Evolutionary conservation across 2,329 filamentous ascomycete species (phyloP).

Genomic region (Colletotrichum caudatum): DNA sequence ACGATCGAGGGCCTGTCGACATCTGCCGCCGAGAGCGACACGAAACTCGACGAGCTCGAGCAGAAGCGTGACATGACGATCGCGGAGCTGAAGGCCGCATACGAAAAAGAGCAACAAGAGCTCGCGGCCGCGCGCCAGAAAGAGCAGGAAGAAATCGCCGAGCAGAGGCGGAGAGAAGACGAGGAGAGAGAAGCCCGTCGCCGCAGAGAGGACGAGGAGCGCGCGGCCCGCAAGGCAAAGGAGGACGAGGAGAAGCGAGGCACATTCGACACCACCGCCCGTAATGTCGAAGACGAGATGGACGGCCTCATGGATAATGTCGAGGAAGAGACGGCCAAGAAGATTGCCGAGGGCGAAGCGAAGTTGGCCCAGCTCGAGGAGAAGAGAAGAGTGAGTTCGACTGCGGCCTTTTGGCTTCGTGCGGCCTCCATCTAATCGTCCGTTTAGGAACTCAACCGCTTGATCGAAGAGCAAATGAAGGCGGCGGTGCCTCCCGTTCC

Average conservation of each 20-base stretch:
- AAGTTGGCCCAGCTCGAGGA: constrained; percentile 51
- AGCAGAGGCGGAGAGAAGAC: constrained; percentile 55
- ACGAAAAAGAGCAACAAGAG: constrained; percentile 49
- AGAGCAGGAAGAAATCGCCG: constrained; percentile 50
- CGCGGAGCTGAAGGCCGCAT: constrained; percentile 48
- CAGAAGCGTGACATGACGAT: constrained; percentile 52
- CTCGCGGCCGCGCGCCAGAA: constrained; percentile 47
- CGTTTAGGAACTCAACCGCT: constrained; percentile 56
- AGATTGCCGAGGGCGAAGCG: constrained; percentile 49
- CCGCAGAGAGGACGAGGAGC: constrained; percentile 53
- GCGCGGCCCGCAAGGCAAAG: constrained; percentile 44
- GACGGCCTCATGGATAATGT: constrained; percentile 51
- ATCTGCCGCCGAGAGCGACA: constrained; percentile 48
- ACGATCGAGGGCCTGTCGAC: constrained; percentile 52
- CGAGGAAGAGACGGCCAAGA: constrained; percentile 49
- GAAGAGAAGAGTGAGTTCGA: constrained; percentile 46
- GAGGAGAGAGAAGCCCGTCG: constrained; percentile 55
- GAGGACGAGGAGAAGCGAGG: constrained; percentile 50
- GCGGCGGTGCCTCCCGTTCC: constrained; percentile 49
- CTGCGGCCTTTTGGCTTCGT: background rate
- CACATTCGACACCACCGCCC: constrained; percentile 48
- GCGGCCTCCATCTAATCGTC: constrained; percentile 16
- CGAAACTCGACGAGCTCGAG: constrained; percentile 55
- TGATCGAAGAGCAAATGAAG: constrained; percentile 57
- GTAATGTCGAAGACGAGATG: constrained; percentile 52